Evolutionary conservation across 805 yeast genomes (phyloP).

Genomic region (Debaryomyces prosopidis): DNA sequence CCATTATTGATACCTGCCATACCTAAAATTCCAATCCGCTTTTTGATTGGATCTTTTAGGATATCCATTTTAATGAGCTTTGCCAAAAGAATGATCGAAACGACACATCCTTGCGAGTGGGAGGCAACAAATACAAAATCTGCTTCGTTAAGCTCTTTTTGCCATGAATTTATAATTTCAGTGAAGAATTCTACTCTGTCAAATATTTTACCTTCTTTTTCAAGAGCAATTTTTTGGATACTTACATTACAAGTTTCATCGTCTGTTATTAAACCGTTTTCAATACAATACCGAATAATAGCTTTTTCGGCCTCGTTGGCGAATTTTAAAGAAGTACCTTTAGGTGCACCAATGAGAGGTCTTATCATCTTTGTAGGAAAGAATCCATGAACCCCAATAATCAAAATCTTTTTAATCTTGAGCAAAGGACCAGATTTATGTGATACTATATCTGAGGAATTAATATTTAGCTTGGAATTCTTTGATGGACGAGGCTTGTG

Average conservation of each 20-base stretch:
- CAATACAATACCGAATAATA: constrained; percentile 59
- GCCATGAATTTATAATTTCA: constrained; percentile 69
- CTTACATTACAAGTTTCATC: constrained; percentile 33
- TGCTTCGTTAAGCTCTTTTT: constrained; percentile 56
- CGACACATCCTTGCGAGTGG: constrained; percentile 97
- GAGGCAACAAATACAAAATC: constrained; percentile 91
- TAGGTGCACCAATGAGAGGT: constrained; percentile 90
- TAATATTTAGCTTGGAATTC: constrained; percentile 6
- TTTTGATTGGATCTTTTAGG: constrained; percentile 36
- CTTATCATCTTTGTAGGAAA: constrained; percentile 87
- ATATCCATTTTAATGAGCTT: constrained; percentile 60
- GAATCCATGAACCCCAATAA: constrained; percentile 95
- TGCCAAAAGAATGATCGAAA: constrained; percentile 76
- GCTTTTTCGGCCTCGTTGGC: constrained; percentile 87
- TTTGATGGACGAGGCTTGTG: constrained; percentile 14
- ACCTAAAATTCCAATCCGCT: constrained; percentile 71
- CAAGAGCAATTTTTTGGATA: constrained; percentile 90
- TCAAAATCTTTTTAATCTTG: constrained; percentile 59
- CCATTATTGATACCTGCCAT: constrained; percentile 98
- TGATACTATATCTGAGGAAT: constrained; percentile 19
- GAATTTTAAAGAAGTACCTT: constrained; percentile 90
- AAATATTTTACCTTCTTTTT: constrained; percentile 88
- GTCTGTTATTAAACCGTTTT: constrained; percentile 37
- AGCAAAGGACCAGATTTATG: constrained; percentile 29
- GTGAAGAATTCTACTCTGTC: constrained; percentile 83